phyloP scores from a whole-genome alignment of 768 basidiomycete species.

The Calocybe cyanea region DNA sequence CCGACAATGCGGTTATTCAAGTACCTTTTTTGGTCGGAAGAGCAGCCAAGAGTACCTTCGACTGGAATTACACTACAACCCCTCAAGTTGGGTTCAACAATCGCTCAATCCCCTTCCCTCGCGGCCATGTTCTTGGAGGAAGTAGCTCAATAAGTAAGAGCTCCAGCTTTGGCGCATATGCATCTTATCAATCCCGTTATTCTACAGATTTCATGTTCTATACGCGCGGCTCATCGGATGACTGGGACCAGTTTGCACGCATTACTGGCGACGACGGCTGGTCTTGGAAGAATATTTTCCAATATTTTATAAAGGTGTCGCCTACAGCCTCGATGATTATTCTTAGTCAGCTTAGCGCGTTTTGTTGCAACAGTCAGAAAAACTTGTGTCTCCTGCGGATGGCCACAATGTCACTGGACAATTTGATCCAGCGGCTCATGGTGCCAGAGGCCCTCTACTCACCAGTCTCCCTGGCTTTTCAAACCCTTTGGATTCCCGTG shows the following conservation, averaged over 20 bases:
- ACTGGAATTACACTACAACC: conserved; percentile 29
- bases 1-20: neutral
- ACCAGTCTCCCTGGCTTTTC: conserved; percentile 26
- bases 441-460: conserved; percentile 22
- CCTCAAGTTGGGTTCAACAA: conserved; percentile 22
- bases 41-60: conserved; percentile 13
- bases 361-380: conserved; percentile 25
- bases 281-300: conserved; percentile 26
- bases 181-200: neutral
- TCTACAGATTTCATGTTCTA: conserved; percentile 27
- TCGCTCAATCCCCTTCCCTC: conserved; percentile 18
- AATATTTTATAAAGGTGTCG: conserved; percentile 19
- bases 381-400: conserved; percentile 26
- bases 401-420: conserved; percentile 27
- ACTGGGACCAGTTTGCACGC: conserved; percentile 25
- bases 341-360: no score
- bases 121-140: conserved; percentile 28
- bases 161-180: neutral
- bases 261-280: conserved; percentile 29
- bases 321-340: neutral
- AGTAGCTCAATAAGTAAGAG: conserved; percentile 22
- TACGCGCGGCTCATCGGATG: conserved; percentile 28
- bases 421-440: conserved; percentile 28
- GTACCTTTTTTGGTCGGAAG: conserved; percentile 12
- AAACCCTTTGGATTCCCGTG: conserved; percentile 19